Evolutionary conservation across 371 early-diverging fungal species (phyloP).

Genomic region (Apophysomyces elegans): DNA sequence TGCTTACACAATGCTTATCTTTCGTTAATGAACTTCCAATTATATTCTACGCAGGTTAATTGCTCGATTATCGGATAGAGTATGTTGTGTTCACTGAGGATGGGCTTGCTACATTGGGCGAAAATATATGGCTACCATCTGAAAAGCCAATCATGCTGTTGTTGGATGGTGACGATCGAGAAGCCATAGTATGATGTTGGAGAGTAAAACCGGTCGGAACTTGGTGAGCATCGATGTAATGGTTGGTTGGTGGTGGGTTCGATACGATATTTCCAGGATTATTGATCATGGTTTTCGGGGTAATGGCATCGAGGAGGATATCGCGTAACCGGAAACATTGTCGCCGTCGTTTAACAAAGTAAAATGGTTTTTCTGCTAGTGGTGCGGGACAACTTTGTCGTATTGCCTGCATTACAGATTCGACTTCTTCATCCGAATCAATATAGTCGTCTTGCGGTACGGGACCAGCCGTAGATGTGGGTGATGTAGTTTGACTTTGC

Average conservation of each 20-base stretch:
- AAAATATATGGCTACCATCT: constrained; percentile 1
- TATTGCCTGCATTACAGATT: constrained; percentile 58
- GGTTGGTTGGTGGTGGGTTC: not conserved
- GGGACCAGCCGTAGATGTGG: constrained; percentile 9
- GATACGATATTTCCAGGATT: not conserved
- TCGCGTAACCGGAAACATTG: constrained; percentile 67
- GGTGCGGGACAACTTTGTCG: constrained; percentile 60
- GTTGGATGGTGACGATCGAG: not conserved
- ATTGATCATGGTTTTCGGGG: constrained; percentile 34
- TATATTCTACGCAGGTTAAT: too few relatives aligned
- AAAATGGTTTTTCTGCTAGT: constrained; percentile 53
- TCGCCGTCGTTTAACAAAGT: constrained; percentile 63
- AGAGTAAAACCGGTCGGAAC: not conserved
- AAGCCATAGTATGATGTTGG: not conserved
- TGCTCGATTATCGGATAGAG: not conserved
- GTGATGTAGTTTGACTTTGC: constrained; percentile 17
- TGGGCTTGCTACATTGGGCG: not conserved
- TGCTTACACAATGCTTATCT: too few relatives aligned
- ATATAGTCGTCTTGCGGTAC: constrained; percentile 26
- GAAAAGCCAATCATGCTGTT: constrained; percentile 3
- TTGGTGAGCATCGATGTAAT: not conserved
- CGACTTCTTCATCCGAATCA: constrained; percentile 73
- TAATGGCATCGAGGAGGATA: constrained; percentile 70
- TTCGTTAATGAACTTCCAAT: too few relatives aligned
- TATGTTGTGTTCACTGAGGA: not conserved